Conservation (phyloP, 2,329 filamentous ascomycete genomes). For the Dothideomycetes sp. region DNA sequence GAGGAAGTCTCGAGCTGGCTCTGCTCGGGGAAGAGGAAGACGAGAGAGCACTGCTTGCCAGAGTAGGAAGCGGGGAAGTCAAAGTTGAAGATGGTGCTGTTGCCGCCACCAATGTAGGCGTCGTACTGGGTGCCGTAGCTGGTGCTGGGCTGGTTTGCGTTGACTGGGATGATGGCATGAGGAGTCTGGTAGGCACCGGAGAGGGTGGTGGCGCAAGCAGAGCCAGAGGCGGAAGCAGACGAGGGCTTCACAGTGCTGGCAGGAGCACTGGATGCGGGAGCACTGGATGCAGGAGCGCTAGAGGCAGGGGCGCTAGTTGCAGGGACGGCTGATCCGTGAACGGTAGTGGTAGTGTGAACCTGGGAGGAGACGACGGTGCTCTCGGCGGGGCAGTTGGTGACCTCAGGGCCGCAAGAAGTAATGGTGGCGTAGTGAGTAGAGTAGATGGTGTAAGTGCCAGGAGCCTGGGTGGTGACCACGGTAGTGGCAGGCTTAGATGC, state of each 20-base stretch:
- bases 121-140: constrained; percentile 29
- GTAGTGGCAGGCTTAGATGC: constrained; percentile 2
- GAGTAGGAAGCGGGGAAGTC: constrained; percentile 28
- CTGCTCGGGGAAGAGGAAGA: constrained; percentile 33
- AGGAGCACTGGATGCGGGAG: constrained; percentile 5
- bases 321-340: constrained; percentile 21
- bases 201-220: constrained; percentile 18
- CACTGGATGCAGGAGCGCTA: constrained; percentile 1
- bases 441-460: constrained; percentile 7
- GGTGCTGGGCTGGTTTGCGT: constrained; percentile 23
- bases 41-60: constrained; percentile 35
- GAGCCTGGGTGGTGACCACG: neutral
- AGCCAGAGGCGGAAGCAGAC: constrained; percentile 1
- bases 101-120: constrained; percentile 27
- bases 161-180: constrained; percentile 27
- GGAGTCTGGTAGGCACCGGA: constrained; percentile 22
- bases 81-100: constrained; percentile 35
- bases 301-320: neutral
- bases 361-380: constrained; percentile 3
- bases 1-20: constrained; percentile 23
- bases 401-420: constrained; percentile 22
- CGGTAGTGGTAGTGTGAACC: constrained; percentile 30
- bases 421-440: constrained; percentile 19
- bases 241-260: neutral
- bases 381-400: constrained; percentile 22